Evolutionary conservation across 2,329 filamentous ascomycete species (phyloP), one percentile per base, ranked within the genome.

Genomic region (Mariannaea sp.): DNA sequence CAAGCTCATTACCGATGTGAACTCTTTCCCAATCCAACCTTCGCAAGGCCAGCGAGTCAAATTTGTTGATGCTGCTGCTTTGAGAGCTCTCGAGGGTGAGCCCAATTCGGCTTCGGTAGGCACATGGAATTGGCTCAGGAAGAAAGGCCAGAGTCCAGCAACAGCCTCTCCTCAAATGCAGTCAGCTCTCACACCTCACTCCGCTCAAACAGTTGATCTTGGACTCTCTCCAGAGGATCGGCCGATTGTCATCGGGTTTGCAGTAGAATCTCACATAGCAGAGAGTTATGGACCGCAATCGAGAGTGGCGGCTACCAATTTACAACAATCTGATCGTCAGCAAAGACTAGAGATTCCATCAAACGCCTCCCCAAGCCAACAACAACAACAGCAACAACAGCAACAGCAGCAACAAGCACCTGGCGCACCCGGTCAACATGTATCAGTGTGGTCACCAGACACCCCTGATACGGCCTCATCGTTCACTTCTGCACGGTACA

Each of bases 181-280:
- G 30, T 58, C 62, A 19, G 49, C 62, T 53, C 55, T 65, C 55
- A 22, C 36, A n/a, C 29, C 30, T 9, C 66, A 65, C 27, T 58
- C 63, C 17, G 51, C 62, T 53, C 55, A 65, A 55, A 58, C 62
- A 56, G 47, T 66, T 19, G 66, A 66, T 5, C 67, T 69, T 9
- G 83, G 84, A 56, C 75, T 89, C 4, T 89, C 87, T 12, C 87
- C 88, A 0, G 82, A 80, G 53, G 84, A 88, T 62, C 78, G 84
- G n/a, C 85, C 85, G 1, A 91, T 91, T 54, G 80, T 88, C 35
- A 91, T 90, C 59, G 87, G 87, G 10, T 84, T 91, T 44, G 80
- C 82, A 12, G 74, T 90, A 39, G 82, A 87, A 2, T 80, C 83
- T 12, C 68, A 68, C 7, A 65, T 69, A 16, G 55, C 64, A 9